Evolutionary conservation across 2,329 filamentous ascomycete genomes (phyloP).

Genomic region (Thelonectria blattea): DNA sequence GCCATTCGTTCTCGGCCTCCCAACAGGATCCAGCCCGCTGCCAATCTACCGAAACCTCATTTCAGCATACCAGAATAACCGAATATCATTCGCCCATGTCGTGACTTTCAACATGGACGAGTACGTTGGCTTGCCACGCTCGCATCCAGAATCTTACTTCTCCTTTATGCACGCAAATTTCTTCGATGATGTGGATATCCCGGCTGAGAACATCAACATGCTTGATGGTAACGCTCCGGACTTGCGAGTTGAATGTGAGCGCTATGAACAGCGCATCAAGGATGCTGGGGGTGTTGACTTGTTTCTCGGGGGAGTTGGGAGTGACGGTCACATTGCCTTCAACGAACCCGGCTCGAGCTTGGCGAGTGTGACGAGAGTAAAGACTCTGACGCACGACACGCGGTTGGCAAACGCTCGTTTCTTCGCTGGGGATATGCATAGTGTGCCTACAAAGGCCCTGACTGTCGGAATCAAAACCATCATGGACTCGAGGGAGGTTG

Average conservation of each 20-base stretch:
- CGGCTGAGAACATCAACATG: constrained; percentile 73
- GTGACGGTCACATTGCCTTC: constrained; percentile 82
- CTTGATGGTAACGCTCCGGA: constrained; percentile 75
- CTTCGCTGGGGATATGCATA: constrained; percentile 28
- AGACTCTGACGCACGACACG: constrained; percentile 80
- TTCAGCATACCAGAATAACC: neutral
- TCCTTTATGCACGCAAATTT: constrained; percentile 85
- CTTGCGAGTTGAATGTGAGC: constrained; percentile 72
- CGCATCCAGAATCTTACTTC: constrained; percentile 80
- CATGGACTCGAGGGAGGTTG: constrained; percentile 59
- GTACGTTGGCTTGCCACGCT: constrained; percentile 74
- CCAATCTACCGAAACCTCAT: constrained; percentile 44
- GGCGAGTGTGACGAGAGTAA: constrained; percentile 73
- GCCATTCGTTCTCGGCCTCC: constrained; percentile 33
- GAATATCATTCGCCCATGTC: constrained; percentile 57
- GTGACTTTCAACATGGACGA: constrained; percentile 85
- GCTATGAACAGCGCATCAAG: constrained; percentile 74
- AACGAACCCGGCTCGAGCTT: constrained; percentile 80
- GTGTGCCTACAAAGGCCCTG: constrained; percentile 32
- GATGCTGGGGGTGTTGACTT: constrained; percentile 75
- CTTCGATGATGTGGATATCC: constrained; percentile 76
- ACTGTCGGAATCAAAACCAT: constrained; percentile 48
- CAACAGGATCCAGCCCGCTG: constrained; percentile 33
- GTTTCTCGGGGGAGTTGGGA: constrained; percentile 77
- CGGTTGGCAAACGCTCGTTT: constrained; percentile 78